Conservation (phyloP, 768 basidiomycete genomes). For the Boletus bicolor region DNA sequence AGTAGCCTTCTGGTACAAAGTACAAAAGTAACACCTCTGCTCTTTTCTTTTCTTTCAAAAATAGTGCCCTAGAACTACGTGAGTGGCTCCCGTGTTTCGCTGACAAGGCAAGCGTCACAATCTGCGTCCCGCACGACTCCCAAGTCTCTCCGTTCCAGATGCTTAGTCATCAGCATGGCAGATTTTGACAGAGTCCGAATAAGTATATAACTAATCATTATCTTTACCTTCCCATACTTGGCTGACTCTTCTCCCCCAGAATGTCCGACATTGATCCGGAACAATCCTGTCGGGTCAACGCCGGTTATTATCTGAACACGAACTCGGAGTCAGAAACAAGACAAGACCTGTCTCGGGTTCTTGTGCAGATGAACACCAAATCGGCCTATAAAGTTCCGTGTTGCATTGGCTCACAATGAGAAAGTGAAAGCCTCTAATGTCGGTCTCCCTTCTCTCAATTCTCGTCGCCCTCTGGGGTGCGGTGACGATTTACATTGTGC, state of each 20-base stretch:
- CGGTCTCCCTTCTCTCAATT: constrained; percentile 11
- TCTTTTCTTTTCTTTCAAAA: not conserved
- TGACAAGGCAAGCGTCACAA: too few relatives aligned
- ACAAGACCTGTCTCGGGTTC: not conserved
- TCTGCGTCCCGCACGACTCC: too few relatives aligned
- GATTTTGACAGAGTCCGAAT: too few relatives aligned
- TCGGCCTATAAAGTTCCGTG: constrained; percentile 12
- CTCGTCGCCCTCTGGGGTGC: constrained; percentile 24
- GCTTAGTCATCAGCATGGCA: not conserved
- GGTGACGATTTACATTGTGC: constrained; percentile 17
- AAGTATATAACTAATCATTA: too few relatives aligned
- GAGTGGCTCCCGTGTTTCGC: too few relatives aligned
- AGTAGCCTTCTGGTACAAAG: too few relatives aligned
- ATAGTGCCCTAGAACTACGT: not conserved
- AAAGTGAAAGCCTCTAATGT: constrained; percentile 10
- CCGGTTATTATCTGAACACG: too few relatives aligned
- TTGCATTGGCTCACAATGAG: not conserved
- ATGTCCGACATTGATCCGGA: too few relatives aligned
- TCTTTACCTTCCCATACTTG: too few relatives aligned
- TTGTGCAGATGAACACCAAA: constrained; percentile 17
- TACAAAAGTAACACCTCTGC: not conserved
- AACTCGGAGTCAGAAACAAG: too few relatives aligned
- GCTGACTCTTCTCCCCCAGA: too few relatives aligned
- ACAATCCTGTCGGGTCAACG: too few relatives aligned
- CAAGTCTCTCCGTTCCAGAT: not conserved